phyloP scores from a whole-genome alignment of 1,139 yeast genomes.

The Ogataea hybrid region DNA sequence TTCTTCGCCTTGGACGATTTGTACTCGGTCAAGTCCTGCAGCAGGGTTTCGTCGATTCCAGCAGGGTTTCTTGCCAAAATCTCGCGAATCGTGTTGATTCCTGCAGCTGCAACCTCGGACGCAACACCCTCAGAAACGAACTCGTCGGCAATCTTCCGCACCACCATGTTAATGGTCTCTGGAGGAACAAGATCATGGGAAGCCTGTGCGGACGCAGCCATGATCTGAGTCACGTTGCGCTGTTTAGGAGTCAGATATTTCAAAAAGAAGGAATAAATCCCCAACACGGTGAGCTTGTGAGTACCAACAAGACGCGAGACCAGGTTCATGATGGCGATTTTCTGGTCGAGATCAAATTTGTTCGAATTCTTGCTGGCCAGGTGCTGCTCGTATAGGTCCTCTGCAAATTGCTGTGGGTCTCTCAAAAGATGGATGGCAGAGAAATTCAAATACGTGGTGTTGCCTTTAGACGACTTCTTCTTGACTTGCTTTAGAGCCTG shows the following conservation, averaged over 20 bases:
- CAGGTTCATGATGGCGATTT: conserved; percentile 81
- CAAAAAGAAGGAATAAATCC: conserved; percentile 82
- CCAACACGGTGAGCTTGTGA: conserved; percentile 87
- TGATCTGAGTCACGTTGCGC: conserved; percentile 86
- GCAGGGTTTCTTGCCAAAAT: conserved; percentile 90
- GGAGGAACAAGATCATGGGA: conserved; percentile 97
- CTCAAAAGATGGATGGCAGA: no score
- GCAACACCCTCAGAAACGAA: conserved; percentile 98
- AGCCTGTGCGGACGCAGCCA: conserved; percentile 97
- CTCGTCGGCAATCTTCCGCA: conserved; percentile 93
- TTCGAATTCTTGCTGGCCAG: conserved; percentile 61
- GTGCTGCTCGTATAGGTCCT: conserved; percentile 69
- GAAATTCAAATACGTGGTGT: no score
- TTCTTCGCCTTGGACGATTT: no score
- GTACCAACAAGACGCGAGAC: conserved; percentile 88
- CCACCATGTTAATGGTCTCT: conserved; percentile 73
- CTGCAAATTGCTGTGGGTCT: no score
- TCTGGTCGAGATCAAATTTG: conserved; percentile 80
- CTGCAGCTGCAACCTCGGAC: conserved; percentile 97
- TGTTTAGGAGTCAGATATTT: conserved; percentile 94
- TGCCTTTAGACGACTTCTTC: no score
- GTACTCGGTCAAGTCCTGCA: conserved; percentile 88
- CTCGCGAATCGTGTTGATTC: conserved; percentile 91
- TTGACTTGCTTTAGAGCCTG: no score
- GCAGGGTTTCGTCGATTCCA: conserved; percentile 80